Base-by-base conservation (phyloP, 23 red algal genomes). In the Gracilariopsis chorda region DNA sequence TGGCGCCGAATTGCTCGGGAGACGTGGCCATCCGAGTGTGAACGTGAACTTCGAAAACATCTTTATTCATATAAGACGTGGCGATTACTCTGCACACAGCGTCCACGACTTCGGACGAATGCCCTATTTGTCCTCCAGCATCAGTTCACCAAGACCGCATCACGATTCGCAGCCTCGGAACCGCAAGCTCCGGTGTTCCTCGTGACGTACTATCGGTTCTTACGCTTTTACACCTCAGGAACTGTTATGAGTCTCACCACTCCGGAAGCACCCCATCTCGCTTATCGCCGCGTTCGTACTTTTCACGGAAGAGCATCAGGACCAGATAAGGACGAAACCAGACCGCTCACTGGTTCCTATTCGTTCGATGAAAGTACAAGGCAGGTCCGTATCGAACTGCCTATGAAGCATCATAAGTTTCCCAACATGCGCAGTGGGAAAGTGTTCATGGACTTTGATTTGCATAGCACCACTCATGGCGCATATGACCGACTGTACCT, bases 181-280 rank as follows among this genome's bases (percentile, higher is more conserved):
- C 70, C 70, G 57, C 51, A 40, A 14, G 86, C 71, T 7, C 86
- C 86, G 7, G 86, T 90, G 14, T 78, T 77, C 21, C 72, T 90
- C 7, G 86, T 90, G 4, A 90, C 86, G 6, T 90, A 90, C 51
- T 55, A 78, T 35, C 43, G 86, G 3, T 65, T 90, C 14, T 49
- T 90, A 43, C 86, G 86, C 29, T 90, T 90, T 78, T 90, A 90
- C 29, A 45, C 68, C 20, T 64, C 67, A 21, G 86, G 86, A 16
- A 90, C 86, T 25, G 86, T 90, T 25, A 51, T 90, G 1, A 43
- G 57, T 53, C 60, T 90, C 36, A 78, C 72, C n/a, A 90, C 86
- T 3, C 86, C 86, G 17, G 86, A 90, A 33, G 24, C 72, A 10
- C 86, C 86, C 35, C 57, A 90, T 27, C 34, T 78, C 20, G 67